Percentiles rank a stretch among this genome's conserved stretches.
These are phyloP conservation scores for Mycena epipterygia DNA, from an alignment of 768 basidiomycete genomes.

Conservation along the genomic window DNA sequence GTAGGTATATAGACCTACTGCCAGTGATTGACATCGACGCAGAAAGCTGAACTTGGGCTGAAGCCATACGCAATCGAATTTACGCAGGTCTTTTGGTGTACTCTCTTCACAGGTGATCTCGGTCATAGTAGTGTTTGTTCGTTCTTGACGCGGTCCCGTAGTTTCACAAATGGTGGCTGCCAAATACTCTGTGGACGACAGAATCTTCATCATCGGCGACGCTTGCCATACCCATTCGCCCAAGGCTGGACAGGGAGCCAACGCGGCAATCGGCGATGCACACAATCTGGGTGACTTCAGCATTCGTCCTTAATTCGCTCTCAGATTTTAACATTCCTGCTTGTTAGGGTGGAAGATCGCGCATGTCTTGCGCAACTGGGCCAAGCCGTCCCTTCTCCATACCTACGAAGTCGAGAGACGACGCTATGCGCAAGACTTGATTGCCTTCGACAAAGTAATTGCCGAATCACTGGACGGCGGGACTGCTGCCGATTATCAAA, in stretches of 20 bases:
- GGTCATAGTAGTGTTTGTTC: neutral
- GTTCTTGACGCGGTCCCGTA: neutral
- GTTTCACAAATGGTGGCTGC: constrained; percentile 50
- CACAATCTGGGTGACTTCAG: constrained; percentile 49
- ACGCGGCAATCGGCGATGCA: constrained; percentile 51
- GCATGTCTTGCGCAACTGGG: constrained; percentile 59
- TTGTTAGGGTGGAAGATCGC: constrained; percentile 61
- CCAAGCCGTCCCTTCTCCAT: constrained; percentile 51
- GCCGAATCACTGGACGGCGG: constrained; percentile 45
- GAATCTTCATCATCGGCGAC: constrained; percentile 57
- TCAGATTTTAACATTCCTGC: neutral
- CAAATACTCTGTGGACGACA: constrained; percentile 46
- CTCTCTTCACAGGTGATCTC: constrained; percentile 47
- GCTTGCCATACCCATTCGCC: constrained; percentile 46
- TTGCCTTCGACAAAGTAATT: constrained; percentile 54
- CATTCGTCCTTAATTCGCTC: neutral
- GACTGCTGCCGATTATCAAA: constrained; percentile 47
- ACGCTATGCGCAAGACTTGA: constrained; percentile 54
- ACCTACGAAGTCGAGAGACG: constrained; percentile 58
- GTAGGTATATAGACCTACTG: neutral
- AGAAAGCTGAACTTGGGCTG: constrained; percentile 6
- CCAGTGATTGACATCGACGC: neutral
- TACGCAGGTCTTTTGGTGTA: constrained; percentile 45
- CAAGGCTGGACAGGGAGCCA: constrained; percentile 41
- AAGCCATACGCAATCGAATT: constrained; percentile 9